These are phyloP conservation scores for Phytophthora sp. DNA, from an alignment of 352 stramenopile genomes.

Conservation along the genomic window DNA sequence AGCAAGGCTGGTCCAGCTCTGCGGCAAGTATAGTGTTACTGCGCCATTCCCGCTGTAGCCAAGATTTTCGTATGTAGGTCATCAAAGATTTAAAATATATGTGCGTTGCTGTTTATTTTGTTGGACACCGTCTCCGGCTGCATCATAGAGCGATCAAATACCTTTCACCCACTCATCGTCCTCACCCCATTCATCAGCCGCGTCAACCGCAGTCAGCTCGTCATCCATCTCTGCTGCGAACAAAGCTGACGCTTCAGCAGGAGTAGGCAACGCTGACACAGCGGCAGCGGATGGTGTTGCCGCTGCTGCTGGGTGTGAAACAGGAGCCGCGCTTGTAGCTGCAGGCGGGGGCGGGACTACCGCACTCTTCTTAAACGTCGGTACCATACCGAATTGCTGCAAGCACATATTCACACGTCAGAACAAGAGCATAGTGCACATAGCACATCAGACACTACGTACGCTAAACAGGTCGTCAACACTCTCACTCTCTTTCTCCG, in stretches of 20 bases:
- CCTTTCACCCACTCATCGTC: slow-evolving; percentile 86
- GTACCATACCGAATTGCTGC: slow-evolving; percentile 88
- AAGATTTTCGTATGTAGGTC: slow-evolving; percentile 19
- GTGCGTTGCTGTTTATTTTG: slow-evolving; percentile 30
- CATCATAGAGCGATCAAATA: slow-evolving; percentile 41
- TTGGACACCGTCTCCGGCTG: slow-evolving; percentile 3
- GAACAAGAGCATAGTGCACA: background rate
- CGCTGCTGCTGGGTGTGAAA: slow-evolving; percentile 6
- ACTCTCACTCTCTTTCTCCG: slow-evolving; percentile 42
- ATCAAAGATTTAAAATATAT: slow-evolving; percentile 36
- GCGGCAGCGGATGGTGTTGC: slow-evolving; percentile 12
- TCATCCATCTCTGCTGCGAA: slow-evolving; percentile 80
- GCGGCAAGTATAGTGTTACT: slow-evolving; percentile 18
- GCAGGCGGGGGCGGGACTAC: slow-evolving; percentile 34
- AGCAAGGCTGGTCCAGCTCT: slow-evolving; percentile 8
- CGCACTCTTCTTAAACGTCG: slow-evolving; percentile 73
- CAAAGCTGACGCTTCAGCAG: slow-evolving; percentile 50
- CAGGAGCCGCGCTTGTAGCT: slow-evolving; percentile 17
- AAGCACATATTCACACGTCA: slow-evolving; percentile 10
- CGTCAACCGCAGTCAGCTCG: slow-evolving; percentile 41
- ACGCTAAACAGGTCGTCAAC: slow-evolving; percentile 85
- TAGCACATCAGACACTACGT: slow-evolving; percentile 32
- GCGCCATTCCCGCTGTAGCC: slow-evolving; percentile 8
- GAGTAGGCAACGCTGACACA: slow-evolving; percentile 30
- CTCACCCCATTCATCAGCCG: slow-evolving; percentile 70